Base-by-base conservation (phyloP, 2,329 filamentous ascomycete species). In the Magnaporthiopsis rhizophila region DNA sequence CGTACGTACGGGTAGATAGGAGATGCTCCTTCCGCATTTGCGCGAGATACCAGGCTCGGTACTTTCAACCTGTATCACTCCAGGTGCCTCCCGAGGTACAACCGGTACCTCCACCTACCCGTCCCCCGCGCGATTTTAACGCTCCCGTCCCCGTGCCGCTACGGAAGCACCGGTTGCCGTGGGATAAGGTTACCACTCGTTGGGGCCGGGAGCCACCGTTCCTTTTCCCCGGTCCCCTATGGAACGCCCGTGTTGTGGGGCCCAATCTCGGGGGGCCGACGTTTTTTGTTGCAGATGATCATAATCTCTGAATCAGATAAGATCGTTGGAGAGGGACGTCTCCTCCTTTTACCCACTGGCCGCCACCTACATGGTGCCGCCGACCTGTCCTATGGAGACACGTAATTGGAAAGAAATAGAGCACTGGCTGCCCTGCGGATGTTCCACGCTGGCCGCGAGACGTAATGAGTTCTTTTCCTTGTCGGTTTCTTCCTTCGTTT, bases 281-380 rank as follows among this genome's bases (percentile, higher is more conserved):
- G 6, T 30, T 30, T 21, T 50, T 9, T 9, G 45, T 24, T n/a
- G 21, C 45, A 53, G 45, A 3, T n/a, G 21, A 62, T 28, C 9
- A 30, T 65, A 62, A 62, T 64, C 62, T 60, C 60, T 61, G 62
- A 45, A 65, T 65, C 65, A 60, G 65, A 65, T 65, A 64, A 65
- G 62, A 62, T 60, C 24, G 59, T 45, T 45, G 38, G 15, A 6
- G 38, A 45, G 5, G 26, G 15, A 18, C 12, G 34, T 36, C 34
- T 36, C 34, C 6, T 36, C 34, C 34, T 30, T 30, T 30, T 30
- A 30, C 30, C 30, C 34, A 9, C 34, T 36, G 34, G 8, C 34
- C 6, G 4, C 30, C 30, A 30, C 30, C 30, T 8, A 11, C 34
- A 36, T 36, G 34, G 34, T 36, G 34, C 12, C 34, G 12, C 12